phyloP scores from a whole-genome alignment of 2,329 filamentous ascomycete genomes.

The Fusarium napiforme region DNA sequence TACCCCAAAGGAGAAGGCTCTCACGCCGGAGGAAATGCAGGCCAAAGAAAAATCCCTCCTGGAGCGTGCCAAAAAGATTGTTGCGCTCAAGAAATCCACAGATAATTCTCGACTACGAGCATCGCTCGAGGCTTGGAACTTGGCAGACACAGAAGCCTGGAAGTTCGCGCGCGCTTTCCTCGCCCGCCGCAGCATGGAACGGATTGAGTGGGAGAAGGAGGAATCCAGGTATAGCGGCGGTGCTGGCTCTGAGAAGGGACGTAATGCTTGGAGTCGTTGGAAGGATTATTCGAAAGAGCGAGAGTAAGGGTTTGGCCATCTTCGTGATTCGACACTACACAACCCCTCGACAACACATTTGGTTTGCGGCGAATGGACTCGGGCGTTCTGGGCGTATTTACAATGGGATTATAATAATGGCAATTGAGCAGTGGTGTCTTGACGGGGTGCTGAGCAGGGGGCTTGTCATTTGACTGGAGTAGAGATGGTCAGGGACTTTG shows the following conservation, averaged over 20 bases:
- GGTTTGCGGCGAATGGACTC: background rate
- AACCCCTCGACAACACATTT: background rate
- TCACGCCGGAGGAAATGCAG: constrained; percentile 62
- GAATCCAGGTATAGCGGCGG: constrained; percentile 73
- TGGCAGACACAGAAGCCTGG: constrained; percentile 83
- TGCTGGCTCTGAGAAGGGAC: constrained; percentile 63
- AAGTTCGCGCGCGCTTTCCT: constrained; percentile 76
- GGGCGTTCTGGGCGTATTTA: constrained; percentile 1
- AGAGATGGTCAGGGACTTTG: background rate
- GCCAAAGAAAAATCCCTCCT: constrained; percentile 67
- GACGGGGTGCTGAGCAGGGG: background rate
- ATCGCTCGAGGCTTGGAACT: constrained; percentile 72
- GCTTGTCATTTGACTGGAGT: background rate
- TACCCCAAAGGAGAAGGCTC: constrained; percentile 46
- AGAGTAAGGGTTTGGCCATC: background rate
- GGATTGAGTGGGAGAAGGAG: constrained; percentile 75
- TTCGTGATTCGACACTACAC: background rate
- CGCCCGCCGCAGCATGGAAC: constrained; percentile 71
- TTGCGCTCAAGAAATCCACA: constrained; percentile 59
- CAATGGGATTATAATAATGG: background rate
- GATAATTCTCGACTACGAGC: constrained; percentile 60
- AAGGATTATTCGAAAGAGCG: constrained; percentile 46
- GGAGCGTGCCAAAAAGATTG: constrained; percentile 57
- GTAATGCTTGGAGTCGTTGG: constrained; percentile 52
- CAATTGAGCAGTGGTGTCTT: background rate